Evolutionary conservation across 2,329 filamentous ascomycete genomes (phyloP).

Genomic region (Phialophora chinensis): DNA sequence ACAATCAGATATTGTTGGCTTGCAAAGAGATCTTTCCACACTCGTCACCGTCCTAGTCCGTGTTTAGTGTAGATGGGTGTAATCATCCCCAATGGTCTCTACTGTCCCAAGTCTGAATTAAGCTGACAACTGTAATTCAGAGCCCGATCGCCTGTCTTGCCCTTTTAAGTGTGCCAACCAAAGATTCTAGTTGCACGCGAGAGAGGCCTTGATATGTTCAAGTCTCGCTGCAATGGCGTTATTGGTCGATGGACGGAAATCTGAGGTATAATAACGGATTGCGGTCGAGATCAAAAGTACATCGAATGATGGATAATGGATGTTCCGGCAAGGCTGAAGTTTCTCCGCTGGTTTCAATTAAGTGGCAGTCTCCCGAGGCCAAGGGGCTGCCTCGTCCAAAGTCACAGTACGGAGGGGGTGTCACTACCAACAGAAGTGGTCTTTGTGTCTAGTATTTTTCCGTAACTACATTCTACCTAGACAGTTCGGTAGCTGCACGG

Average conservation of each 20-base stretch:
- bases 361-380: neutral
- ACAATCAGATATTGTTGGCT: neutral
- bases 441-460: neutral
- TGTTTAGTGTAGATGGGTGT: neutral
- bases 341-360: neutral
- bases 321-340: conserved; percentile 11
- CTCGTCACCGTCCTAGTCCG: neutral
- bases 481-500: neutral
- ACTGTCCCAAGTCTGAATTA: neutral
- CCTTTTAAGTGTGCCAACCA: neutral
- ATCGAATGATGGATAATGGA: neutral
- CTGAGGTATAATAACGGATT: neutral
- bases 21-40: neutral
- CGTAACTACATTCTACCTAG: neutral
- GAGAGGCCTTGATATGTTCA: neutral
- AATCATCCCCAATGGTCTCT: neutral
- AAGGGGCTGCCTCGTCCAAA: too few relatives aligned
- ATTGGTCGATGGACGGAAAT: neutral
- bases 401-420: neutral
- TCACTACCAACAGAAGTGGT: neutral
- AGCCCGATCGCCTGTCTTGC: neutral
- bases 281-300: neutral
- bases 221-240: neutral
- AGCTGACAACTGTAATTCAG: neutral
- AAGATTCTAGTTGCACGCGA: neutral